Conservation (phyloP, 495 filamentous ascomycete genomes). For the Talaromyces adpressus region DNA sequence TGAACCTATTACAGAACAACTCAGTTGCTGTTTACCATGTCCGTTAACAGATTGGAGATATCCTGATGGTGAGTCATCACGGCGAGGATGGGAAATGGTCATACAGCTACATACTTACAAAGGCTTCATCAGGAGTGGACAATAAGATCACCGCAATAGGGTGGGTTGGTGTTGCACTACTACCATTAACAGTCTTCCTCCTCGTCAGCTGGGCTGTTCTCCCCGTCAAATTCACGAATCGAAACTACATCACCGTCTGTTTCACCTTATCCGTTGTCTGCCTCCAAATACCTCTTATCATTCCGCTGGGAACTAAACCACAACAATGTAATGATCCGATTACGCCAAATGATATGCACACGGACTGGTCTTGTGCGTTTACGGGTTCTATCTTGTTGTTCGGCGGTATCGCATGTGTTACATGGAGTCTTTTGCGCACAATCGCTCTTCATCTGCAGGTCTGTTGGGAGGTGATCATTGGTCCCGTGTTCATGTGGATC, state of each 20-base stretch:
- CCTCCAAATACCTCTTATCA: slow-evolving; percentile 86
- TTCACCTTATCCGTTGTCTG: slow-evolving; percentile 66
- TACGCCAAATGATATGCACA: slow-evolving; percentile 90
- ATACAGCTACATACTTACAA: background rate
- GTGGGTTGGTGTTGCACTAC: slow-evolving; percentile 71
- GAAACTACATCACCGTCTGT: slow-evolving; percentile 88
- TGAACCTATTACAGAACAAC: slow-evolving; percentile 34
- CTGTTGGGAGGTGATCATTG: slow-evolving; percentile 90
- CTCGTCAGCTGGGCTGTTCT: slow-evolving; percentile 76
- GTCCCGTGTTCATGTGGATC: slow-evolving; percentile 82
- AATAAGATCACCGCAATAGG: slow-evolving; percentile 57
- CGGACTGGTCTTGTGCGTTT: slow-evolving; percentile 72
- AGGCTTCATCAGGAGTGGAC: slow-evolving; percentile 45
- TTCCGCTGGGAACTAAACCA: slow-evolving; percentile 76
- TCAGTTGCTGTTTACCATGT: slow-evolving; percentile 82
- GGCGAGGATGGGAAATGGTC: background rate
- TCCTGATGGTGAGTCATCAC: slow-evolving; percentile 51
- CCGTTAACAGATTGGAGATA: slow-evolving; percentile 81
- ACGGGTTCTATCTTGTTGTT: slow-evolving; percentile 79
- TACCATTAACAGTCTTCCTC: slow-evolving; percentile 67
- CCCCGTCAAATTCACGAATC: slow-evolving; percentile 81
- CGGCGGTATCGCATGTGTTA: slow-evolving; percentile 73
- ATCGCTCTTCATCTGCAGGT: slow-evolving; percentile 94
- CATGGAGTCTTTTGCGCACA: slow-evolving; percentile 89
- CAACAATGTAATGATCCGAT: slow-evolving; percentile 82